A percentile compares a stretch with the other conserved stretches of the same genome.
These are phyloP conservation scores for Amanita rubescens DNA, from an alignment of 768 basidiomycete species.

Conservation along the genomic window DNA sequence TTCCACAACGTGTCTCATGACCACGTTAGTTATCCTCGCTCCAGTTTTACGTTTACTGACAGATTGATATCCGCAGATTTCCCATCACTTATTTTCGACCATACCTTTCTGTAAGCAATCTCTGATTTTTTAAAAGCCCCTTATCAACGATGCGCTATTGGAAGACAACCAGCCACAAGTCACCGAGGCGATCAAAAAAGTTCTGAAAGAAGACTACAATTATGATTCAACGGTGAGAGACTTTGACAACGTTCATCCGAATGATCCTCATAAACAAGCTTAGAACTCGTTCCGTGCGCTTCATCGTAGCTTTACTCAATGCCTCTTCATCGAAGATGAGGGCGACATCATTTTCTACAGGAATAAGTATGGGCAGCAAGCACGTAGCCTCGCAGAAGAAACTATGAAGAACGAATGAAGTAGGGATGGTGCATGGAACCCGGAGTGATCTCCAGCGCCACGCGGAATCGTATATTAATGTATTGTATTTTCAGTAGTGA, in stretches of 20 bases:
- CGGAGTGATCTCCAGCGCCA: neutral
- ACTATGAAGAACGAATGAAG: neutral
- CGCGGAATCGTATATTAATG: neutral
- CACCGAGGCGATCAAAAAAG: slow-evolving; percentile 43
- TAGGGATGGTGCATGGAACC: neutral
- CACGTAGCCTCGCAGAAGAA: slow-evolving; percentile 22
- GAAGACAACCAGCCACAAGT: slow-evolving; percentile 53
- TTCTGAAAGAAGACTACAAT: slow-evolving; percentile 53
- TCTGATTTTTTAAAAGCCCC: neutral
- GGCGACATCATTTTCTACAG: slow-evolving; percentile 59
- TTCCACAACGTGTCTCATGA: slow-evolving; percentile 49
- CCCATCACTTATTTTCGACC: slow-evolving; percentile 55
- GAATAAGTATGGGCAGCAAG: slow-evolving; percentile 38
- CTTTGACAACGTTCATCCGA: neutral
- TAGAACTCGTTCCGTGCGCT: slow-evolving; percentile 53
- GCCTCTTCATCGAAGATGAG: slow-evolving; percentile 57
- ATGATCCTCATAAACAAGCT: slow-evolving; percentile 6
- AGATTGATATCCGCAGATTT: slow-evolving; percentile 27
- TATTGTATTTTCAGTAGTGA: too few relatives aligned
- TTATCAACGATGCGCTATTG: neutral
- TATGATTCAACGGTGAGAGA: slow-evolving; percentile 50
- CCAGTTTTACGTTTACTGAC: slow-evolving; percentile 12
- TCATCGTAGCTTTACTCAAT: slow-evolving; percentile 52
- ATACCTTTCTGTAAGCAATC: slow-evolving; percentile 41
- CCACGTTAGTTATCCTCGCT: slow-evolving; percentile 24